phyloP scores from a whole-genome alignment of 768 basidiomycete species.

The Rhodocollybia butyracea region DNA sequence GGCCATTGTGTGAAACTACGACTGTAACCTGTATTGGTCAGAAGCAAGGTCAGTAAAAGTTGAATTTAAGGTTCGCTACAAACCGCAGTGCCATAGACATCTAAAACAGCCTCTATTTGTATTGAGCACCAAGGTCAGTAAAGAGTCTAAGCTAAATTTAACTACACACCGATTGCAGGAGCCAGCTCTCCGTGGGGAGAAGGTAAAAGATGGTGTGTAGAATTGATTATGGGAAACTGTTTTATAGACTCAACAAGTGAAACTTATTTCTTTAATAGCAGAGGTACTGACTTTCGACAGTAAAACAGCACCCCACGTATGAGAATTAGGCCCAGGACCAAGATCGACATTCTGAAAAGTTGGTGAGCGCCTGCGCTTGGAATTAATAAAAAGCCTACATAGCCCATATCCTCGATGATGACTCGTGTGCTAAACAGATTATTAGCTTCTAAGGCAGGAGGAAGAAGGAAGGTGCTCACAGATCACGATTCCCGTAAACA shows the following conservation, averaged over 20 bases:
- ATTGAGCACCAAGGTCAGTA: no score
- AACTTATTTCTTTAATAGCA: neutral
- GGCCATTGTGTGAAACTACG: slow-evolving; percentile 89
- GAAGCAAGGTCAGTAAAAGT: no score
- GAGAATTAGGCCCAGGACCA: slow-evolving; percentile 83
- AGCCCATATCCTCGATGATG: slow-evolving; percentile 74
- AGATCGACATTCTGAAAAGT: slow-evolving; percentile 72
- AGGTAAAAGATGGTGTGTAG: slow-evolving; percentile 82
- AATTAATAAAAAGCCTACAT: slow-evolving; percentile 45
- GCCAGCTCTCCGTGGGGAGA: slow-evolving; percentile 86
- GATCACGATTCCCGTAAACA: slow-evolving; percentile 81
- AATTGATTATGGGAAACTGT: slow-evolving; percentile 85
- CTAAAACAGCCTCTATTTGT: slow-evolving; percentile 81
- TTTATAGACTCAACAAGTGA: neutral
- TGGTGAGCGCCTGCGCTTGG: neutral
- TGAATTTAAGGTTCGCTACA: no score
- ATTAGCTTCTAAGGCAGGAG: neutral
- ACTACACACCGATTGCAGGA: no score
- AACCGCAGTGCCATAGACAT: slow-evolving; percentile 72
- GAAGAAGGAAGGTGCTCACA: slow-evolving; percentile 42
- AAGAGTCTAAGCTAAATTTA: no score
- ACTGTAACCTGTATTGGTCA: no score
- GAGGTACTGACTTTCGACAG: slow-evolving; percentile 61
- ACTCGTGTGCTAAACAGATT: slow-evolving; percentile 58
- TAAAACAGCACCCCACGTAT: slow-evolving; percentile 86